Conservation (phyloP, 257 asterid genomes). For the Solanum arcanum region DNA sequence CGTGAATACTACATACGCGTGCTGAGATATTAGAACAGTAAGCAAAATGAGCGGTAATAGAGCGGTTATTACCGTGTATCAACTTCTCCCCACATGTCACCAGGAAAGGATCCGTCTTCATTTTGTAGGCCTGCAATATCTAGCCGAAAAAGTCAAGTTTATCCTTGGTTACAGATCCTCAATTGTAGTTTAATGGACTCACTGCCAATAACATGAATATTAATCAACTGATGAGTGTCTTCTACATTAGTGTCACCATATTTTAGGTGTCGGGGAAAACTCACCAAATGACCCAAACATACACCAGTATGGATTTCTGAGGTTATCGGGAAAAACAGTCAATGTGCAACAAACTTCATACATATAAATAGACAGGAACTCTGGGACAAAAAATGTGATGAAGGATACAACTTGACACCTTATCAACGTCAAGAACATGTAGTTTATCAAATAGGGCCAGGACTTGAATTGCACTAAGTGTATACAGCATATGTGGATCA, state of each 20-base stretch:
- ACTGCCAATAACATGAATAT: background rate
- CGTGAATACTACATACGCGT: background rate
- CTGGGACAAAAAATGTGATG: background rate
- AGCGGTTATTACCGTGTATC: constrained; percentile 54
- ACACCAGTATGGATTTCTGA: background rate
- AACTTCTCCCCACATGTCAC: constrained; percentile 94
- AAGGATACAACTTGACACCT: constrained; percentile 79
- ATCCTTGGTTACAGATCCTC: background rate
- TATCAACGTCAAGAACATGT: constrained; percentile 61
- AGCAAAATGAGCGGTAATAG: background rate
- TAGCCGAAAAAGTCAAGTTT: constrained; percentile 41
- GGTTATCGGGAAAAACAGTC: background rate
- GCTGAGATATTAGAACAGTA: background rate
- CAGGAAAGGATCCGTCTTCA: constrained; percentile 84
- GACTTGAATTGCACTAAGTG: constrained; percentile 92
- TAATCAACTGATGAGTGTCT: background rate
- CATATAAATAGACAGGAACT: background rate
- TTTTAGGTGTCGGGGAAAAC: background rate
- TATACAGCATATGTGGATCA: constrained; percentile 75
- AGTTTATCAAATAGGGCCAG: constrained; percentile 78
- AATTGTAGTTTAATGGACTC: background rate
- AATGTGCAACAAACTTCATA: background rate
- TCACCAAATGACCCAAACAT: background rate
- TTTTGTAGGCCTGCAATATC: constrained; percentile 78
- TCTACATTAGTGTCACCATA: background rate